Percentiles rank a stretch among this genome's conserved stretches.
These are phyloP conservation scores for Daldinia eschscholtzii DNA, from an alignment of 2,329 filamentous ascomycete genomes.

Conservation along the genomic window DNA sequence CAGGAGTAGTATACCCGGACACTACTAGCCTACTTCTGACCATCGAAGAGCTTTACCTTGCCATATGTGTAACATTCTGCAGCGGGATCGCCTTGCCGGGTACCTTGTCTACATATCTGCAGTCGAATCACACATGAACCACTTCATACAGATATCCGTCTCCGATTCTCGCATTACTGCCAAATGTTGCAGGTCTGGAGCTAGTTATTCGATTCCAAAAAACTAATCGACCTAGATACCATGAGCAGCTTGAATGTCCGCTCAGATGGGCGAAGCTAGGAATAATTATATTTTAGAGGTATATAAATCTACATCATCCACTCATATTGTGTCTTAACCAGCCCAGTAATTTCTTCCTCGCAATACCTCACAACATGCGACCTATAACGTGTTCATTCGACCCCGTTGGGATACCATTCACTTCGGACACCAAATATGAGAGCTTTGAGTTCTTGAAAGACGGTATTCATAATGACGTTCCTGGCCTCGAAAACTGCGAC, in stretches of 20 bases:
- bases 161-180: not conserved
- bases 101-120: not conserved
- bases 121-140: not conserved
- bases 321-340: not conserved
- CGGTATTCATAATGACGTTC: conserved; percentile 2
- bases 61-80: not conserved
- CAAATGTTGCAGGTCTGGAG: not conserved
- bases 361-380: conserved; percentile 11
- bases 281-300: not conserved
- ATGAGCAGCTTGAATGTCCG: not conserved
- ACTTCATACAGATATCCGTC: not conserved
- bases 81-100: not conserved
- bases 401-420: conserved; percentile 23
- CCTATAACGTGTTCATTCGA: conserved; percentile 23
- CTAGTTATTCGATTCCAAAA: not conserved
- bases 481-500: conserved; percentile 29
- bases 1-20: not conserved
- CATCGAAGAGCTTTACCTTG: not conserved
- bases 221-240: not conserved
- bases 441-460: conserved; percentile 26
- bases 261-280: not conserved
- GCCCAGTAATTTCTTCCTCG: too few relatives aligned
- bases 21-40: not conserved
- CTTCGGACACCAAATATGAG: conserved; percentile 13
- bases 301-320: not conserved